Evolutionary conservation across 2,329 filamentous ascomycete genomes (phyloP), one percentile per base, ranked within the genome.

Genomic region (Penicillium expansum): DNA sequence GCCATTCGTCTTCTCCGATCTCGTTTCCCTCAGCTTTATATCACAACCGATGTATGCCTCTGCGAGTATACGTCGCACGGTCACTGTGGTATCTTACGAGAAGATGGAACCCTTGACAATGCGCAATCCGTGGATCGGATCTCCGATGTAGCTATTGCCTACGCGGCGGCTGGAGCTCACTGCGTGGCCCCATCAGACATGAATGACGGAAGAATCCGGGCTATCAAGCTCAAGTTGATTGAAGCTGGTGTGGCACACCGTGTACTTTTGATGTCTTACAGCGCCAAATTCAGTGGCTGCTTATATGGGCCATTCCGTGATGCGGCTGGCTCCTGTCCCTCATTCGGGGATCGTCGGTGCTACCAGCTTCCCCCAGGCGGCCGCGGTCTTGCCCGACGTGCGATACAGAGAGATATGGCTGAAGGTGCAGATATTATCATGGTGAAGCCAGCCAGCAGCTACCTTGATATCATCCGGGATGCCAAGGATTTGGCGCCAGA

Each of bases 21-120:
- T 63, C 83, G 86, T 38, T 97, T 97, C 76, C 94, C 94, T 2
- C 86, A 91, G 60, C 83, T 99, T 58, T 97, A 95, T 79, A 91
- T 99, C 67, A 87, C 89, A 64, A 86, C 88, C 58, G 94, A 99
- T 72, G 94, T 99, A 57, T 97, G 94, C 72, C 87, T 99, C 8
- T 99, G 94, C 83, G 94, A 99, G 77, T 99, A 99, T 79, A 99
- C 94, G 0, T 94, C 90, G 7, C 94, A 99, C 75, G 94, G 94
- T 43, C 94, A 99, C 80, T 99, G 94, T 72, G 94, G 94, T 52
- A 97, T 99, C 67, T 83, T 99, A 44, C 86, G 92, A 56, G 92
- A 97, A 65, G 94, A 99, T 72, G 92, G 92, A 61, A 89, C 86
- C 61, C 82, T 99, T 58, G 96, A 97, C 83, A 97, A 99, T 72